A percentile compares a stretch with the other conserved stretches of the same genome.
Conservation (phyloP, 768 basidiomycete genomes). For the Rhizopogon vinicolor region DNA sequence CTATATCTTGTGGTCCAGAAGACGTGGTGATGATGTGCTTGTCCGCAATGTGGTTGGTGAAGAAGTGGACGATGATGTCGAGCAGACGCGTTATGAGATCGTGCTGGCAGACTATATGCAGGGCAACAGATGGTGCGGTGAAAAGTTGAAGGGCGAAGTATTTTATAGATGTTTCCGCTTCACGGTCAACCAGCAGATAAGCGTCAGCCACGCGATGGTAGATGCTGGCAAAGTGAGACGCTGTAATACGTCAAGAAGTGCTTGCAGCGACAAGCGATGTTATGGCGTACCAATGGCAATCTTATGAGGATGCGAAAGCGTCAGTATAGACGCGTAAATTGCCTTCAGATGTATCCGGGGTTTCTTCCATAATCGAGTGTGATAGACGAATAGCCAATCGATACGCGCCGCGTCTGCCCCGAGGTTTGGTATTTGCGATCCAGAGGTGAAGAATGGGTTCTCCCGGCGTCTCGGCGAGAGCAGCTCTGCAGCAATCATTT, state of each 20-base stretch:
- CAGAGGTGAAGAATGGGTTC: conserved; percentile 38
- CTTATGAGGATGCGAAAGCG: conserved; percentile 69
- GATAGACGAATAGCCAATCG: conserved; percentile 76
- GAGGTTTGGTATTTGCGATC: conserved; percentile 31
- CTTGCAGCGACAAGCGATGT: background rate
- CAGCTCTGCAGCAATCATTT: conserved; percentile 68
- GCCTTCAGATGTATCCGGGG: conserved; percentile 79
- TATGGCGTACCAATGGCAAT: conserved; percentile 64
- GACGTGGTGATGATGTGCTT: conserved; percentile 50
- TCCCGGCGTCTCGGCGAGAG: conserved; percentile 57
- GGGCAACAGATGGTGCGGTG: conserved; percentile 82
- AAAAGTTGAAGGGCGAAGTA: conserved; percentile 92
- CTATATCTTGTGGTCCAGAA: conserved; percentile 37
- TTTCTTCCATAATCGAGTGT: conserved; percentile 81
- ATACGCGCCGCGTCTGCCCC: conserved; percentile 45
- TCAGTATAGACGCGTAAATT: conserved; percentile 72
- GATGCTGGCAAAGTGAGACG: conserved; percentile 77
- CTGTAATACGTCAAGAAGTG: conserved; percentile 33
- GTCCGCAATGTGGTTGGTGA: conserved; percentile 82
- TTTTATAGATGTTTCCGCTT: conserved; percentile 93
- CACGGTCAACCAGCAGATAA: conserved; percentile 88
- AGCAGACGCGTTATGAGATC: conserved; percentile 74
- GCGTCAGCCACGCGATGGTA: conserved; percentile 88
- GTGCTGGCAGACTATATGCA: conserved; percentile 70
- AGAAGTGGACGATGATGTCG: conserved; percentile 84